phyloP scores from a whole-genome alignment of 352 stramenopile genomes.

The Phytophthora quininea region DNA sequence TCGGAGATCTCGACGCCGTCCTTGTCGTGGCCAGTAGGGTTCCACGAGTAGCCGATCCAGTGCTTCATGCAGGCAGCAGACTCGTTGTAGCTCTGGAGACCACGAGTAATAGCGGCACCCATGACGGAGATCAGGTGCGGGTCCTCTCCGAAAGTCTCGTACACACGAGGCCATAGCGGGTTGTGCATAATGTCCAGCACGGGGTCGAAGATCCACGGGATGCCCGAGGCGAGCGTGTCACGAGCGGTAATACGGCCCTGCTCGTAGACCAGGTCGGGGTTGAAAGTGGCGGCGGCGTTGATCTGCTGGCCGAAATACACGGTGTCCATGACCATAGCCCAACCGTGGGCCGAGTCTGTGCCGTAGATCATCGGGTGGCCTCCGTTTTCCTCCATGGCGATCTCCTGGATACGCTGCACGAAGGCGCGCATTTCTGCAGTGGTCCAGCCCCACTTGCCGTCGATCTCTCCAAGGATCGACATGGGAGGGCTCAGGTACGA shows the following conservation, averaged over 20 bases:
- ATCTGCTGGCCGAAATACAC: conserved; percentile 85
- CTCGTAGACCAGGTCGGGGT: too few relatives aligned
- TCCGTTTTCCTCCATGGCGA: conserved; percentile 63
- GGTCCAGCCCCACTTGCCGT: conserved; percentile 41
- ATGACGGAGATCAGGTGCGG: too few relatives aligned
- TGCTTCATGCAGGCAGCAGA: conserved; percentile 88
- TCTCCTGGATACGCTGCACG: conserved; percentile 72
- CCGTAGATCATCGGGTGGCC: conserved; percentile 69
- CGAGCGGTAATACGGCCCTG: too few relatives aligned
- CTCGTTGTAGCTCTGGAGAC: too few relatives aligned
- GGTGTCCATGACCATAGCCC: conserved; percentile 72
- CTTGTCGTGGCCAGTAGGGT: conserved; percentile 76
- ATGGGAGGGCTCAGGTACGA: conserved; percentile 80
- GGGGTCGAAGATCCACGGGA: conserved; percentile 87
- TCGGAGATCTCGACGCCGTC: conserved; percentile 62
- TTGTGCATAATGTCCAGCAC: conserved; percentile 82
- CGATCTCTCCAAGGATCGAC: conserved; percentile 8
- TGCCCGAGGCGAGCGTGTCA: conserved; percentile 77
- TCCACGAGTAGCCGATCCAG: conserved; percentile 80
- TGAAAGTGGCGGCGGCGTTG: conserved; percentile 42
- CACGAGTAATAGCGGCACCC: too few relatives aligned
- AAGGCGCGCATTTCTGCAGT: conserved; percentile 64
- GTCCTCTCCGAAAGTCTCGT: conserved; percentile 91
- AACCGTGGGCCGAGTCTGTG: conserved; percentile 84
- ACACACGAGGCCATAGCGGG: conserved; percentile 83